These are phyloP conservation scores for Bipolaris zeicola DNA, from an alignment of 2,329 filamentous ascomycete genomes.

Conservation along the genomic window DNA sequence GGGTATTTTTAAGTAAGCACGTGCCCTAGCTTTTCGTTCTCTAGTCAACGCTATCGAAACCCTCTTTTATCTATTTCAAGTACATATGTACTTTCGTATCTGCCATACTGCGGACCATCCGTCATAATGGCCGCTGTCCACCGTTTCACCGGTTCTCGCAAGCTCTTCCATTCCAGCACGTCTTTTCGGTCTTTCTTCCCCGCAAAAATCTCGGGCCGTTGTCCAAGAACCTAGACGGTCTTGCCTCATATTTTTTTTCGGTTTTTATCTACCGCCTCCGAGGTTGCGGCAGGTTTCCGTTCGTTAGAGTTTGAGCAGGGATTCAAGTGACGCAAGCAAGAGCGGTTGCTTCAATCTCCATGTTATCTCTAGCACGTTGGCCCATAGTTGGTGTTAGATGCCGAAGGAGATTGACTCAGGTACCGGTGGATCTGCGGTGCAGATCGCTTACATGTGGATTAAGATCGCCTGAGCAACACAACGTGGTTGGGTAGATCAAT, in stretches of 20 bases:
- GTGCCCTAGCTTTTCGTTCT: too few species aligned
- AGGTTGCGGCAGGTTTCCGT: conserved; percentile 41
- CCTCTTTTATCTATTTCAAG: conserved; percentile 5
- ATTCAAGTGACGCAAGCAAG: conserved; percentile 11
- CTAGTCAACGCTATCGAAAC: neutral
- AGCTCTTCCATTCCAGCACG: conserved; percentile 25
- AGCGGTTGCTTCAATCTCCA: conserved; percentile 39
- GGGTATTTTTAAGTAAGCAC: too few species aligned
- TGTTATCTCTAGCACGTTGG: conserved; percentile 28
- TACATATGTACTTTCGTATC: too few species aligned
- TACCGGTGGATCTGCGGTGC: too few species aligned
- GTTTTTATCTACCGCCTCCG: conserved; percentile 27
- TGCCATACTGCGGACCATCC: neutral
- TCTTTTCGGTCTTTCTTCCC: conserved; percentile 22
- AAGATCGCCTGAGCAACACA: too few species aligned
- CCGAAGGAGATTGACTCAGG: too few species aligned
- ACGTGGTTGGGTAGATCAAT: too few species aligned
- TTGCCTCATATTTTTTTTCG: conserved; percentile 19
- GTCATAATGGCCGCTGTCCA: neutral
- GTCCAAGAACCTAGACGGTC: conserved; percentile 19
- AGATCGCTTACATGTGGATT: too few species aligned
- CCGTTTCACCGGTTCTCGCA: conserved; percentile 19
- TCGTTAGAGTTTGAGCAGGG: conserved; percentile 21
- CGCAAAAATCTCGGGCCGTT: conserved; percentile 15
- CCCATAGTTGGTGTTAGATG: neutral